Evolutionary conservation across 495 filamentous ascomycete species (phyloP).

Genomic region (Hypoxylon lienhwacheense): DNA sequence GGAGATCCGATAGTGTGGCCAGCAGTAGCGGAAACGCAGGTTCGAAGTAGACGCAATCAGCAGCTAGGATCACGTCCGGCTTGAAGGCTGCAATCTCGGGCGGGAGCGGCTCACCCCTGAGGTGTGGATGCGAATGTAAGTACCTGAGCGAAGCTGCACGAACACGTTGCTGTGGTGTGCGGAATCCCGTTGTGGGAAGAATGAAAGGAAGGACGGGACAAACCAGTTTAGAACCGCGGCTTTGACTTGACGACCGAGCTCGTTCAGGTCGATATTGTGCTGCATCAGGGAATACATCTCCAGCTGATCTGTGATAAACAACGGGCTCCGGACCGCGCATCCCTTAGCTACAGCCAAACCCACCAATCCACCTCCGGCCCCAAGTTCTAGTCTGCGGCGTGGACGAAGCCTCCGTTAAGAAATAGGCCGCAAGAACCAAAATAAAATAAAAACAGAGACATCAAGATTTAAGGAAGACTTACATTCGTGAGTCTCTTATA

Average conservation of each 20-base stretch:
- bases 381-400: constrained; percentile 77
- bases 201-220: constrained; percentile 36
- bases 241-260: constrained; percentile 60
- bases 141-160: constrained; percentile 2
- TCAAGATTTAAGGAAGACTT: too few relatives aligned
- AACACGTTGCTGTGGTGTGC: constrained; percentile 6
- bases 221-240: constrained; percentile 77
- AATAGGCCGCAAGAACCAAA: neutral
- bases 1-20: constrained; percentile 68
- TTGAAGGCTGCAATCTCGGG: constrained; percentile 48
- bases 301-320: constrained; percentile 83
- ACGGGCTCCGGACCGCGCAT: constrained; percentile 51
- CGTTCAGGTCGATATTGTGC: constrained; percentile 79
- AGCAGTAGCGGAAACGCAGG: constrained; percentile 87
- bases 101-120: constrained; percentile 59
- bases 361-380: constrained; percentile 88
- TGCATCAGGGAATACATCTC: constrained; percentile 82
- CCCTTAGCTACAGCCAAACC: constrained; percentile 68
- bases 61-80: constrained; percentile 83
- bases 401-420: constrained; percentile 7
- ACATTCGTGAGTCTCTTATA: constrained; percentile 72
- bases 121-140: constrained; percentile 6
- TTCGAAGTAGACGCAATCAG: constrained; percentile 97
- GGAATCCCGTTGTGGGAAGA: neutral
- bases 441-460: constrained; percentile 33